Percentiles rank a stretch among this genome's conserved stretches.
These are phyloP conservation scores for Elongisporangium anandrum DNA, from an alignment of 352 stramenopile species.

Conservation along the genomic window DNA sequence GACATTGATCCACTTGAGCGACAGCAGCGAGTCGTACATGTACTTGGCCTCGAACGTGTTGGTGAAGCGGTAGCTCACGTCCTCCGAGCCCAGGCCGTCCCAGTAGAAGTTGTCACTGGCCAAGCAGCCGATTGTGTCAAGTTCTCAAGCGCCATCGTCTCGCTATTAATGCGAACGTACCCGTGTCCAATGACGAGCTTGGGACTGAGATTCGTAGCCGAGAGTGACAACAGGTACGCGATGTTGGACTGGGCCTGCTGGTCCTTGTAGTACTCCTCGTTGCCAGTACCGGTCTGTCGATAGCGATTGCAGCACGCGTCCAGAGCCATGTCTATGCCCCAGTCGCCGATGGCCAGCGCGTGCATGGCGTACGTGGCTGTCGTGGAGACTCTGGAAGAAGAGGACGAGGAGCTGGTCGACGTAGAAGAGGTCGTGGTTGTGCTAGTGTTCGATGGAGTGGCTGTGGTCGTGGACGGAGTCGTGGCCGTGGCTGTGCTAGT, in stretches of 20 bases:
- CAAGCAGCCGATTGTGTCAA: background rate
- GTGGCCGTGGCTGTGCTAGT: slow-evolving; percentile 5
- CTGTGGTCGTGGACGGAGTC: background rate
- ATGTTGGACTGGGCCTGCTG: slow-evolving; percentile 66
- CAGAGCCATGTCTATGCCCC: slow-evolving; percentile 53
- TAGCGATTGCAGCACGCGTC: slow-evolving; percentile 75
- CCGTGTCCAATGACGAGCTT: slow-evolving; percentile 57
- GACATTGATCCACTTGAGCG: slow-evolving; percentile 71
- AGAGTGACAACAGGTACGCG: slow-evolving; percentile 51
- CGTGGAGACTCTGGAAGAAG: slow-evolving; percentile 22
- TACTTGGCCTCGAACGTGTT: slow-evolving; percentile 70
- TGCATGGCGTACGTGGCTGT: slow-evolving; percentile 46
- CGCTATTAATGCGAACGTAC: slow-evolving; percentile 14
- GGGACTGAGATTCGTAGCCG: slow-evolving; percentile 51
- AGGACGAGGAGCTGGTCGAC: slow-evolving; percentile 7
- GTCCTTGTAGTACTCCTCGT: slow-evolving; percentile 66
- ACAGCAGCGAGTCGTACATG: slow-evolving; percentile 32
- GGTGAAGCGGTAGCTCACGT: slow-evolving; percentile 59
- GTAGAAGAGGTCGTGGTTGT: slow-evolving; percentile 2
- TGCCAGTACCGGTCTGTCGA: slow-evolving; percentile 47
- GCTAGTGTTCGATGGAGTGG: slow-evolving; percentile 6
- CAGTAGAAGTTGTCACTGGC: slow-evolving; percentile 64
- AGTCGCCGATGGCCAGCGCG: slow-evolving; percentile 69
- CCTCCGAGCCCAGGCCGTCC: slow-evolving; percentile 62
- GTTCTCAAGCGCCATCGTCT: background rate